These are phyloP conservation scores for Endogone sp. DNA, from an alignment of 192 early-diverging fungal species.

Conservation along the genomic window DNA sequence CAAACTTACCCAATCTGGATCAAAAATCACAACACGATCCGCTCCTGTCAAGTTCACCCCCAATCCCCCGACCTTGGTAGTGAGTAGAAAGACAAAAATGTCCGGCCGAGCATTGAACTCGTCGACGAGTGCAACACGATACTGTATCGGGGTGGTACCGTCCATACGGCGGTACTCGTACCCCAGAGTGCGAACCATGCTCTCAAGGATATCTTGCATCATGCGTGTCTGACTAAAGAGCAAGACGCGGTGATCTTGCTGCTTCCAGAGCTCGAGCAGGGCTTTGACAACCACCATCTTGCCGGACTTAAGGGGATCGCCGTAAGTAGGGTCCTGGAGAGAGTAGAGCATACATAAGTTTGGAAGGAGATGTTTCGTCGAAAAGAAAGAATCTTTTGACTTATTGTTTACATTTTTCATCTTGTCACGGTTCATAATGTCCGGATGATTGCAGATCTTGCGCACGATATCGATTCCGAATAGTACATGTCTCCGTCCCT, in stretches of 20 bases:
- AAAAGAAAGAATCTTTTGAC: too few relatives aligned
- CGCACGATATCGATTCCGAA: slow-evolving; percentile 89
- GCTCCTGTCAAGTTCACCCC: slow-evolving; percentile 96
- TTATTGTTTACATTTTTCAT: not conserved
- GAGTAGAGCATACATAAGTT: too few relatives aligned
- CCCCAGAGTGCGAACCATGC: slow-evolving; percentile 51
- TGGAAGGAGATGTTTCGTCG: too few relatives aligned
- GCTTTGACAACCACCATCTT: slow-evolving; percentile 89
- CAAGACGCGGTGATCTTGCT: slow-evolving; percentile 78
- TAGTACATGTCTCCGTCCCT: slow-evolving; percentile 77
- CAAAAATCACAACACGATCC: slow-evolving; percentile 89
- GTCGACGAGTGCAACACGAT: slow-evolving; percentile 82
- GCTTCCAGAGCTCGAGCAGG: slow-evolving; percentile 83
- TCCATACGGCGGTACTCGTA: slow-evolving; percentile 90
- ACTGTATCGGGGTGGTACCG: slow-evolving; percentile 87
- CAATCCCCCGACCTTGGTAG: slow-evolving; percentile 95
- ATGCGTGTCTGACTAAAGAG: slow-evolving; percentile 93
- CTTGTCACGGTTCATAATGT: slow-evolving; percentile 52
- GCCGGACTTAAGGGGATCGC: slow-evolving; percentile 62
- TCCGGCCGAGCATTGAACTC: slow-evolving; percentile 65
- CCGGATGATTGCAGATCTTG: slow-evolving; percentile 98
- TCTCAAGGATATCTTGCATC: slow-evolving; percentile 93
- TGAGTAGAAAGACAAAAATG: slow-evolving; percentile 91
- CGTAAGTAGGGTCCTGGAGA: slow-evolving; percentile 53
- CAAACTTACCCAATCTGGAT: slow-evolving; percentile 84